These are phyloP conservation scores for Cunninghamia lanceolata DNA, from an alignment of 75 land plant genomes.

Conservation along the genomic window DNA sequence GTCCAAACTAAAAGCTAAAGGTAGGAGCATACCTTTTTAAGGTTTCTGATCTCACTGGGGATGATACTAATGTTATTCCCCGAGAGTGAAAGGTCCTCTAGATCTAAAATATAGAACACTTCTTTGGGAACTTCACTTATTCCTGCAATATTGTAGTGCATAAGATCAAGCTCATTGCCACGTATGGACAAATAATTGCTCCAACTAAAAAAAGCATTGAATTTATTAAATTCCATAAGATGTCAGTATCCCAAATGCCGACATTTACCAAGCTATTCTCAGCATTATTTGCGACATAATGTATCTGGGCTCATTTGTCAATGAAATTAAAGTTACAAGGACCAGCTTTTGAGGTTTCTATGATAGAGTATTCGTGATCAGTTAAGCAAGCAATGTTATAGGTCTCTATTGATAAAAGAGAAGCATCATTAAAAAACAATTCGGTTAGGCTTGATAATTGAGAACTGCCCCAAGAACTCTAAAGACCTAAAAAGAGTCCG, in stretches of 20 bases:
- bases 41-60: slow-evolving; percentile 29
- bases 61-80: slow-evolving; percentile 28
- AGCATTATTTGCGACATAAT: not conserved
- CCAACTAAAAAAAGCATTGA: not conserved
- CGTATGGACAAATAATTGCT: not conserved
- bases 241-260: not conserved
- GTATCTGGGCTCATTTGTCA: not conserved
- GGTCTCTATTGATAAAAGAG: not conserved
- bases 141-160: slow-evolving; percentile 9
- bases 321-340: not conserved
- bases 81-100: slow-evolving; percentile 38
- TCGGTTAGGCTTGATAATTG: not conserved
- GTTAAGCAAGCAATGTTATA: not conserved
- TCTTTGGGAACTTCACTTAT: slow-evolving; percentile 27
- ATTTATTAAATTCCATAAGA: not conserved
- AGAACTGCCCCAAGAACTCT: not conserved
- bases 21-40: slow-evolving; percentile 17
- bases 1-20: not conserved
- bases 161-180: not conserved
- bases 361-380: not conserved
- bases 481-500: not conserved
- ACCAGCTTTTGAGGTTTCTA: not conserved
- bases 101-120: slow-evolving; percentile 24
- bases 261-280: not conserved
- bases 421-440: not conserved